Percentiles rank a stretch among this genome's conserved stretches.
These are phyloP conservation scores for Apophysomyces sp. DNA, from an alignment of 371 early-diverging fungal genomes.

Conservation along the genomic window DNA sequence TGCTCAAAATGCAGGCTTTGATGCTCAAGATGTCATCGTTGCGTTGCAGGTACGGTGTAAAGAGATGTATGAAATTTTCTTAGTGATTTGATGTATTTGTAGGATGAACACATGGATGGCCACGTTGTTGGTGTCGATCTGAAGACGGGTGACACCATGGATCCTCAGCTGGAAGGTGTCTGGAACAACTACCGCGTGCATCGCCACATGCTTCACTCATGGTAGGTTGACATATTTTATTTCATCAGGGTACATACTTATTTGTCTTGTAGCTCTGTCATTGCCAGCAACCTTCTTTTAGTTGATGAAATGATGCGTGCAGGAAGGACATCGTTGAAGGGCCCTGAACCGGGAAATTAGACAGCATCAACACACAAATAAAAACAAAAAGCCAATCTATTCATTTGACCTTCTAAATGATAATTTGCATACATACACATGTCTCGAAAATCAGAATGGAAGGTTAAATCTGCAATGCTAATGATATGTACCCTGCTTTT, in stretches of 20 bases:
- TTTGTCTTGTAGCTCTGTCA: conserved; percentile 69
- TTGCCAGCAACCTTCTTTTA: conserved; percentile 96
- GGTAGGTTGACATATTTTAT: conserved; percentile 41
- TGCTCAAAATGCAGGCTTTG: conserved; percentile 96
- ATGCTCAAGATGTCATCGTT: conserved; percentile 96
- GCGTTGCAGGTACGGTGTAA: conserved; percentile 61
- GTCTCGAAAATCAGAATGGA: background rate
- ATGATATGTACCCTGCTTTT: background rate
- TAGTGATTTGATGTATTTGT: background rate
- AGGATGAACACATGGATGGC: conserved; percentile 89
- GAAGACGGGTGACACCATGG: conserved; percentile 92
- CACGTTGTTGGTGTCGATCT: conserved; percentile 94
- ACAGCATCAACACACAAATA: background rate
- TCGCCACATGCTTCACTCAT: conserved; percentile 94
- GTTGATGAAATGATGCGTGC: conserved; percentile 99
- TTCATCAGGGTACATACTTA: conserved; percentile 1
- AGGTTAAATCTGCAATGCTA: background rate
- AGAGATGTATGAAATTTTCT: background rate
- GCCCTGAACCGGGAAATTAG: conserved; percentile 46
- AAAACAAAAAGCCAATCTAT: background rate
- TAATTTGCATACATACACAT: background rate
- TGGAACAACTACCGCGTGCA: conserved; percentile 98
- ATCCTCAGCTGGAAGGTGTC: conserved; percentile 92
- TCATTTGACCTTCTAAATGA: background rate
- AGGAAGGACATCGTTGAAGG: conserved; percentile 74